Percentiles rank a stretch among this genome's conserved stretches.
Conservation (phyloP, 2,329 filamentous ascomycete genomes). For the Cercospora sp. region DNA sequence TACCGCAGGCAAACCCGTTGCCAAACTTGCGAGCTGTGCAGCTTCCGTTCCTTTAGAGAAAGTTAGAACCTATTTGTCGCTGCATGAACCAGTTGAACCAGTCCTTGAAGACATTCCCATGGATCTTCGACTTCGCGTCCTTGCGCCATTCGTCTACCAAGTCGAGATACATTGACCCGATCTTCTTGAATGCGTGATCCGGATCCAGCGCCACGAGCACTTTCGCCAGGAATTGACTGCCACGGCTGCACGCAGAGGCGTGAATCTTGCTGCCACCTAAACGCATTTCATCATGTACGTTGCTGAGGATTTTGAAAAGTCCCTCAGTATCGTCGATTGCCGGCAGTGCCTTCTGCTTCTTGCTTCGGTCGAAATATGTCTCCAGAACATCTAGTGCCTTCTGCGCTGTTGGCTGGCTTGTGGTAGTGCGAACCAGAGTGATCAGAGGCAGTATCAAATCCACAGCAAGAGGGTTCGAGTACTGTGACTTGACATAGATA, state of each 20-base stretch:
- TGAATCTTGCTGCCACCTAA: conserved; percentile 68
- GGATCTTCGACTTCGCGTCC: conserved; percentile 45
- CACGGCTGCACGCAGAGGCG: conserved; percentile 70
- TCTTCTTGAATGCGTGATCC: conserved; percentile 38
- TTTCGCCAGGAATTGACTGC: conserved; percentile 67
- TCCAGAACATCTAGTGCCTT: conserved; percentile 73
- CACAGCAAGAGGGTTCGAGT: conserved; percentile 66
- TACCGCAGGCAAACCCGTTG: not conserved
- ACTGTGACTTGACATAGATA: conserved; percentile 79
- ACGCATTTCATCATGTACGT: conserved; percentile 68
- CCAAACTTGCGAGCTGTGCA: not conserved
- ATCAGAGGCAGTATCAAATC: conserved; percentile 73
- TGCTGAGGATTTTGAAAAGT: conserved; percentile 60
- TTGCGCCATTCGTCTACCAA: conserved; percentile 48
- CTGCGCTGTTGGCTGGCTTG: conserved; percentile 70
- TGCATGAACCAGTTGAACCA: conserved; percentile 49
- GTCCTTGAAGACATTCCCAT: conserved; percentile 48
- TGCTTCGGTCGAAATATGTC: conserved; percentile 67
- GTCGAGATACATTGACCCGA: conserved; percentile 46
- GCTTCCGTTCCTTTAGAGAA: not conserved
- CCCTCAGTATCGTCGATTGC: conserved; percentile 36
- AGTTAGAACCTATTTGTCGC: conserved; percentile 16
- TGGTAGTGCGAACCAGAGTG: conserved; percentile 73
- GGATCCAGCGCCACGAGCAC: conserved; percentile 56
- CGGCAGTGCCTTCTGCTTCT: conserved; percentile 48